These are phyloP conservation scores for Tephrocybe sp. DNA, from an alignment of 768 basidiomycete species.

Conservation along the genomic window DNA sequence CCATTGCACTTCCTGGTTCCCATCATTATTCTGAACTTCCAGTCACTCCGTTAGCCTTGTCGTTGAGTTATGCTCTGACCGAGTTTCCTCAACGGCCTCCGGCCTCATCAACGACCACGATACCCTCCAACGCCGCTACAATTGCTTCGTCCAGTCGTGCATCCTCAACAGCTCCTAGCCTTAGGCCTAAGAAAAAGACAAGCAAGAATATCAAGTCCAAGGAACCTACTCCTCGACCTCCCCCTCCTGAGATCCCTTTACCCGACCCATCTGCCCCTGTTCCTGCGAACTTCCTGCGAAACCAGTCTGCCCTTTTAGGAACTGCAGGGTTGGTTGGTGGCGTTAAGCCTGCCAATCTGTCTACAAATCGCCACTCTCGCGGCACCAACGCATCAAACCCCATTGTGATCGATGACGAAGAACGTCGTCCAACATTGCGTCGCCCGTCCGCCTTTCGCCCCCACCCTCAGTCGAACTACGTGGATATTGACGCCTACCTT, in stretches of 20 bases:
- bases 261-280: constrained; percentile 62
- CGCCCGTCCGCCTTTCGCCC: constrained; percentile 14
- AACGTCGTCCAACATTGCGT: constrained; percentile 30
- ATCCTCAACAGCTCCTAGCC: constrained; percentile 22
- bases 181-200: constrained; percentile 31
- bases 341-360: constrained; percentile 57
- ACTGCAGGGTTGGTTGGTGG: constrained; percentile 70
- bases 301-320: constrained; percentile 70
- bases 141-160: constrained; percentile 18
- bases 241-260: constrained; percentile 56
- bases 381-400: constrained; percentile 64
- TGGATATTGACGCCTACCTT: constrained; percentile 43
- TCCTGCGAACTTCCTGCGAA: constrained; percentile 72
- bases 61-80: constrained; percentile 40
- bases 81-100: constrained; percentile 37
- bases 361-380: constrained; percentile 36
- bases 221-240: constrained; percentile 43
- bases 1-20: constrained; percentile 98
- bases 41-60: constrained; percentile 75
- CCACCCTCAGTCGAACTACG: constrained; percentile 22
- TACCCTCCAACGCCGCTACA: constrained; percentile 2
- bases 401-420: constrained; percentile 68
- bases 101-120: constrained; percentile 24
- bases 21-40: constrained; percentile 85
- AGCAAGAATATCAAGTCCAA: constrained; percentile 34